Evolutionary conservation across 345 rosid genomes (phyloP).

Genomic region (Jatropha curcas): DNA sequence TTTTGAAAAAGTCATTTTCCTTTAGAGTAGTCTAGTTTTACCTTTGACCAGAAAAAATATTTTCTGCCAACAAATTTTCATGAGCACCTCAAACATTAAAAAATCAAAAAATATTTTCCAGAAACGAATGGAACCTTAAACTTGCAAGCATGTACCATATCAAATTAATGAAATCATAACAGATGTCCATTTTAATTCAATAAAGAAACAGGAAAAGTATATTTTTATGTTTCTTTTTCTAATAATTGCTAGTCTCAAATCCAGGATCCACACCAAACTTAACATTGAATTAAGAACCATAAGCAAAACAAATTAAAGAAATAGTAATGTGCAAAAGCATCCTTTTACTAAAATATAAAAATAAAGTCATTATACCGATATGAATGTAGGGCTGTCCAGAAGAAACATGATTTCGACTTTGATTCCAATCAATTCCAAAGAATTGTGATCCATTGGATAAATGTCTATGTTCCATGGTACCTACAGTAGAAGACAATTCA

Average conservation of each 20-base stretch:
- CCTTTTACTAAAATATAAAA: neutral
- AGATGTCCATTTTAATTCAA: neutral
- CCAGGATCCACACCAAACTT: neutral
- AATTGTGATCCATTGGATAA: slow-evolving; percentile 10
- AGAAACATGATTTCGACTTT: slow-evolving; percentile 2
- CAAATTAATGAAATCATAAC: neutral
- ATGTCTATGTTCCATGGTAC: slow-evolving; percentile 25
- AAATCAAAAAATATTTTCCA: no score
- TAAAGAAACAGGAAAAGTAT: neutral
- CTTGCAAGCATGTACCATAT: neutral
- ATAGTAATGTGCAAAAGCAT: neutral
- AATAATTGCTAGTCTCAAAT: neutral
- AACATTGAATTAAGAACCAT: neutral
- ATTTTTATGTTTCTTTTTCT: neutral
- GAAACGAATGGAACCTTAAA: no score
- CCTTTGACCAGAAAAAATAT: no score
- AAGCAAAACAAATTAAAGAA: neutral
- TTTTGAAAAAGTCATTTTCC: no score
- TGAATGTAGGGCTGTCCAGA: slow-evolving; percentile 7
- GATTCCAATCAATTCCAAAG: slow-evolving; percentile 18
- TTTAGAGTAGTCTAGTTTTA: no score
- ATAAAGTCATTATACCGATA: slow-evolving; percentile 5
- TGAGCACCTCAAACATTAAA: no score
- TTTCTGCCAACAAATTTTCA: no score
- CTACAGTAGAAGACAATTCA: neutral